These are phyloP conservation scores for Saccharomycopsis javanensis DNA, from an alignment of 805 yeast genomes.

Conservation along the genomic window DNA sequence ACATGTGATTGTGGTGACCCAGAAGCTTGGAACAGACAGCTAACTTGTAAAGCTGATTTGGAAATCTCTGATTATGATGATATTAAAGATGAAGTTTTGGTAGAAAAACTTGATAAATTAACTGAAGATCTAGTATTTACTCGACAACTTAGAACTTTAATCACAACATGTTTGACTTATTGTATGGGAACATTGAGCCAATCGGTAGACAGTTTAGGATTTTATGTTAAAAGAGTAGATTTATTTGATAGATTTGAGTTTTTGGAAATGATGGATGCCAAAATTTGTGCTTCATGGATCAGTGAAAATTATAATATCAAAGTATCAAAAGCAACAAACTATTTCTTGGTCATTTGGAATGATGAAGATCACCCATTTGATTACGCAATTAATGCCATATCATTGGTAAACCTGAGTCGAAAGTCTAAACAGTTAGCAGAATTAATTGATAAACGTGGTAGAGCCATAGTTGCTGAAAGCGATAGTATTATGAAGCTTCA, in stretches of 20 bases:
- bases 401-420: conserved; percentile 13
- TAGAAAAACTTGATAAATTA: conserved; percentile 33
- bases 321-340: conserved; percentile 25
- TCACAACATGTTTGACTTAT: conserved; percentile 27
- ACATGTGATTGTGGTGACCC: conserved; percentile 87
- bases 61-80: conserved; percentile 22
- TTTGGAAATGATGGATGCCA: background rate
- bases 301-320: conserved; percentile 6
- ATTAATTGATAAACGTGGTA: conserved; percentile 40
- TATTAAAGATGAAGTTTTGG: conserved; percentile 27
- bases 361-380: conserved; percentile 62
- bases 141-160: conserved; percentile 40
- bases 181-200: conserved; percentile 21
- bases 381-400: conserved; percentile 42
- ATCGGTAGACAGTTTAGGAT: conserved; percentile 9
- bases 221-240: conserved; percentile 1
- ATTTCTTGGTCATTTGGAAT: conserved; percentile 59
- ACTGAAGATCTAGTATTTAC: conserved; percentile 49
- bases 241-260: conserved; percentile 12
- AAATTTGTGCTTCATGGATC: conserved; percentile 5
- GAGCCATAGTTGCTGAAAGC: conserved; percentile 31
- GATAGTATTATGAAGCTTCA: conserved; percentile 1
- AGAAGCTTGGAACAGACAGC: conserved; percentile 61
- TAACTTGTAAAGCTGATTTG: conserved; percentile 21
- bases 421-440: conserved; percentile 32